Evolutionary conservation across 2,329 filamentous ascomycete genomes (phyloP).

Genomic region (Grosmannia penicillata): DNA sequence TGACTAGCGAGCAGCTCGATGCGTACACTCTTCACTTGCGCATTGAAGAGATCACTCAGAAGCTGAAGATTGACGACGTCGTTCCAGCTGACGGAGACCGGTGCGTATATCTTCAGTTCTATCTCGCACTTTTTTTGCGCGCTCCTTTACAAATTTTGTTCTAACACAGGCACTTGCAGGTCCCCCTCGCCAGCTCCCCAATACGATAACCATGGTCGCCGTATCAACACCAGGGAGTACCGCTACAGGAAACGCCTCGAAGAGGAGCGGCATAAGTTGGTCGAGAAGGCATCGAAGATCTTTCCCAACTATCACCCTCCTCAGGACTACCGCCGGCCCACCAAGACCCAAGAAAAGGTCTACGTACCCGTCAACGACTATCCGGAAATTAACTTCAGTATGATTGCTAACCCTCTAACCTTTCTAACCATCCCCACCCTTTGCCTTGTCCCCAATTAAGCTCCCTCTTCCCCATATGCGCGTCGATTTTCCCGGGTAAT

Average conservation of each 20-base stretch:
- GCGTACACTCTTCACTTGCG: constrained; percentile 92
- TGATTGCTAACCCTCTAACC: constrained; percentile 98
- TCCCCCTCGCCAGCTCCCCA: constrained; percentile 91
- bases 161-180: constrained; percentile 28
- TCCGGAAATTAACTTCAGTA: constrained; percentile 99
- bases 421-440: constrained; percentile 43
- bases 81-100: constrained; percentile 92
- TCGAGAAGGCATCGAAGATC: constrained; percentile 98
- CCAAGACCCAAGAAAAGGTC: constrained; percentile 99
- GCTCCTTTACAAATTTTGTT: neutral
- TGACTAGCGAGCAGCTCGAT: constrained; percentile 97
- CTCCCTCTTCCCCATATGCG: constrained; percentile 4
- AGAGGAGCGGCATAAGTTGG: constrained; percentile 95
- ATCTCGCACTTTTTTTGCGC: constrained; percentile 4
- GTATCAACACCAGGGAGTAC: constrained; percentile 98
- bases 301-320: constrained; percentile 99
- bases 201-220: constrained; percentile 97
- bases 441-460: neutral
- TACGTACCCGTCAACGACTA: constrained; percentile 99
- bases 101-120: constrained; percentile 35
- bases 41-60: constrained; percentile 98
- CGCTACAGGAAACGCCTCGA: constrained; percentile 96
- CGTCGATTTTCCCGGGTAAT: constrained; percentile 9
- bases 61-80: constrained; percentile 97
- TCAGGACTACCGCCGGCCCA: constrained; percentile 94